These are phyloP conservation scores for Fusarium papillatum DNA, from an alignment of 2,329 filamentous ascomycete genomes.

Conservation along the genomic window DNA sequence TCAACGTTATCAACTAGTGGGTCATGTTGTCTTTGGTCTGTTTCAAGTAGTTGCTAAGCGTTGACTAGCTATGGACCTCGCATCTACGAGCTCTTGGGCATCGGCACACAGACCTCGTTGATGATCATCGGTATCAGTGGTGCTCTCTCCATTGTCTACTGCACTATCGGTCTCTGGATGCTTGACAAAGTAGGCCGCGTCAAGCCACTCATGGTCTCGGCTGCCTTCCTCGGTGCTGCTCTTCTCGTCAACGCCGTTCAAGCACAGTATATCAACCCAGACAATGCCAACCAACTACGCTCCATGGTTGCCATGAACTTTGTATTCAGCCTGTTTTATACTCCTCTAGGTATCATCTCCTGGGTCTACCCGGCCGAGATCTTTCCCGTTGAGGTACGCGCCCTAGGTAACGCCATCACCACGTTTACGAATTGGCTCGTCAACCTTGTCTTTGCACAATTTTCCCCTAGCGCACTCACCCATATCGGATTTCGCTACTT, in stretches of 20 bases:
- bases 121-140: conserved; percentile 66
- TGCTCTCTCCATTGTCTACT: conserved; percentile 62
- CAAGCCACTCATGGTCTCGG: conserved; percentile 60
- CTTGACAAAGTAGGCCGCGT: conserved; percentile 62
- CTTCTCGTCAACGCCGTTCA: conserved; percentile 47
- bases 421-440: conserved; percentile 49
- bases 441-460: conserved; percentile 62
- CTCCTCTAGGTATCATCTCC: conserved; percentile 57
- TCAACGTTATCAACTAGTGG: conserved; percentile 46
- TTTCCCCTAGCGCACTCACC: conserved; percentile 58
- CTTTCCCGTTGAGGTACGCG: conserved; percentile 51
- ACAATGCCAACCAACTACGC: conserved; percentile 44
- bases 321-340: conserved; percentile 49
- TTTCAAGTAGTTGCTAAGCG: not conserved
- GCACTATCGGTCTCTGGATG: conserved; percentile 58
- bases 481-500: conserved; percentile 61
- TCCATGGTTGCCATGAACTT: conserved; percentile 50
- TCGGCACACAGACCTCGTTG: conserved; percentile 58
- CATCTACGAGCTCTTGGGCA: conserved; percentile 59
- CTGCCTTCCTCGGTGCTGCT: conserved; percentile 42
- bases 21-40: not conserved
- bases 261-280: conserved; percentile 40
- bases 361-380: conserved; percentile 57
- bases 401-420: conserved; percentile 45
- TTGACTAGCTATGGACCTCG: conserved; percentile 42